Evolutionary conservation across 2,329 filamentous ascomycete species (phyloP).

Genomic region (Aspergillus udagawae): DNA sequence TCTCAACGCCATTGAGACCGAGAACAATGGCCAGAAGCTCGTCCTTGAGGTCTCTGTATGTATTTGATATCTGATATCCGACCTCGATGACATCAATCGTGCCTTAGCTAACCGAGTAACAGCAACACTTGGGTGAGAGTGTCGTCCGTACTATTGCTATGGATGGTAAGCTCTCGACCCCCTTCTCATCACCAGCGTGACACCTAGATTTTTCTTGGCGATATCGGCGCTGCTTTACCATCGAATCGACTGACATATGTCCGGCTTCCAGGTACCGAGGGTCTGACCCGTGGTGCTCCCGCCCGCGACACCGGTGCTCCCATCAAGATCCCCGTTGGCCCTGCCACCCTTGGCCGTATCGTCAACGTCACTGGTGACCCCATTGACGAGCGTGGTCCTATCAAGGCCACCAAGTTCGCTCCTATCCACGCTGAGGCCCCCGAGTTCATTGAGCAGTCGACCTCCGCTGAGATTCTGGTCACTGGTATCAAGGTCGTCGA

Average conservation of each 20-base stretch:
- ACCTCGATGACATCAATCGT: constrained; percentile 15
- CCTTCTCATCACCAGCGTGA: constrained; percentile 14
- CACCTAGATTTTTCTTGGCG: neutral
- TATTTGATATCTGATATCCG: constrained; percentile 15
- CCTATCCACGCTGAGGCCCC: constrained; percentile 96
- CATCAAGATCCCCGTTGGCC: constrained; percentile 94
- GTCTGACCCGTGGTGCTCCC: constrained; percentile 89
- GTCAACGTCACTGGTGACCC: constrained; percentile 99
- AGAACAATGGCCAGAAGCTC: constrained; percentile 90
- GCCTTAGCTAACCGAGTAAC: constrained; percentile 22
- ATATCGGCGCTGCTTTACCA: constrained; percentile 9
- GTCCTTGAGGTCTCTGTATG: constrained; percentile 94
- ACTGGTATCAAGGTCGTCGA: constrained; percentile 99
- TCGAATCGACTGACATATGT: constrained; percentile 15
- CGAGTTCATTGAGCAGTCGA: constrained; percentile 91
- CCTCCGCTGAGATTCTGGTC: constrained; percentile 89
- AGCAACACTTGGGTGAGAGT: constrained; percentile 99
- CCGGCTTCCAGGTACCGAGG: constrained; percentile 76
- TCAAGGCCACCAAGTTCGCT: constrained; percentile 82
- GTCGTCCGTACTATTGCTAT: constrained; percentile 99
- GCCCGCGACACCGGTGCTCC: constrained; percentile 86
- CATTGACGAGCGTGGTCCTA: constrained; percentile 97
- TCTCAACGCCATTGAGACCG: constrained; percentile 91
- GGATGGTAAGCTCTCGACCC: constrained; percentile 69
- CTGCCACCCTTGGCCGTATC: constrained; percentile 93